Conservation (phyloP, 1,139 yeast genomes). For the Yamadazyma mexicana region DNA sequence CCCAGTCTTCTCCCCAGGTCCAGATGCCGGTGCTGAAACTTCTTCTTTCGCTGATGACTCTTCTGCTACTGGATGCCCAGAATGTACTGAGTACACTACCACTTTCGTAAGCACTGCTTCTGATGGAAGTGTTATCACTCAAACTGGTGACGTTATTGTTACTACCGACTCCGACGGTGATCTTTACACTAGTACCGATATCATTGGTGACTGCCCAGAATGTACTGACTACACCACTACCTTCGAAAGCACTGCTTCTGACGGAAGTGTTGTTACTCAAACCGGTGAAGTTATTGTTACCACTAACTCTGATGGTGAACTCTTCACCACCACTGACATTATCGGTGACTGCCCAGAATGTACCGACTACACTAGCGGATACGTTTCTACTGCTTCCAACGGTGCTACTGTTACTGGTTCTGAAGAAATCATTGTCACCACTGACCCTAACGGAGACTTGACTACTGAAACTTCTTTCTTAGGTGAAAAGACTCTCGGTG, state of each 20-base stretch:
- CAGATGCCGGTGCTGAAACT: constrained; percentile 13
- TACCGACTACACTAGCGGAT: constrained; percentile 12
- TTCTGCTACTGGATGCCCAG: constrained; percentile 6
- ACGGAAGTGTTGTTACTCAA: constrained; percentile 3
- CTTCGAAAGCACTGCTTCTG: constrained; percentile 9
- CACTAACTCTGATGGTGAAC: constrained; percentile 9
- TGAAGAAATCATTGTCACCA: constrained; percentile 13
- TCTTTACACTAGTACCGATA: constrained; percentile 8
- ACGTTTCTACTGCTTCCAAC: constrained; percentile 8
- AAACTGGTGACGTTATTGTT: constrained; percentile 9
- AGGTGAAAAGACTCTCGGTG: constrained; percentile 13
- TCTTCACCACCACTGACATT: constrained; percentile 6
- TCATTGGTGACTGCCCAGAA: constrained; percentile 9
- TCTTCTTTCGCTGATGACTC: constrained; percentile 9
- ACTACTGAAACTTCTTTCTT: constrained; percentile 10
- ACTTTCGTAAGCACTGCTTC: constrained; percentile 11
- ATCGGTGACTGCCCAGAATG: constrained; percentile 10
- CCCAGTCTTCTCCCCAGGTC: constrained; percentile 9
- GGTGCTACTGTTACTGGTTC: constrained; percentile 10
- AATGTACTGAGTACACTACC: constrained; percentile 15
- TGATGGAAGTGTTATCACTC: constrained; percentile 9
- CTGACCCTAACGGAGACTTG: constrained; percentile 11
- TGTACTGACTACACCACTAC: constrained; percentile 14
- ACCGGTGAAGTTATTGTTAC: constrained; percentile 10
- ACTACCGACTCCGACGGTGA: constrained; percentile 12